Evolutionary conservation across 2,329 filamentous ascomycete species (phyloP).

Genomic region (Cladosporium velox): DNA sequence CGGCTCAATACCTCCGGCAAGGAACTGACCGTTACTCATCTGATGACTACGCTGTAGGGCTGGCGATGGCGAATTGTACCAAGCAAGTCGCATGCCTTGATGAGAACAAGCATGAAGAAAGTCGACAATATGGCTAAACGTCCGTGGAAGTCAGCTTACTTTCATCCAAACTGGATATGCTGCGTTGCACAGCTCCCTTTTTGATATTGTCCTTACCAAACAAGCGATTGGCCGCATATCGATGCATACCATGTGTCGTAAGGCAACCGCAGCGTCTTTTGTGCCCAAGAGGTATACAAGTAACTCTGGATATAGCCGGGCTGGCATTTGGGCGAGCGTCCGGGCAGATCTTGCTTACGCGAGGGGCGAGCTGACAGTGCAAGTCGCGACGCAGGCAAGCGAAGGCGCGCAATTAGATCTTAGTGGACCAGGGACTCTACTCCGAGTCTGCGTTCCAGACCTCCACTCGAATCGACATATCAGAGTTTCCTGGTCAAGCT

Average conservation of each 20-base stretch:
- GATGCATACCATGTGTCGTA: neutral
- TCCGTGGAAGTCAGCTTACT: neutral
- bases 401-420: neutral
- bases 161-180: neutral
- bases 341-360: neutral
- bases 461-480: neutral
- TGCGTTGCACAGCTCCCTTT: neutral
- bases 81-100: neutral
- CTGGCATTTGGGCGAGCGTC: neutral
- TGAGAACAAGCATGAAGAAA: neutral
- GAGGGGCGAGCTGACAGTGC: neutral
- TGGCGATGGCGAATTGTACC: neutral
- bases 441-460: neutral
- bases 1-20: neutral
- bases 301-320: neutral
- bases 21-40: neutral
- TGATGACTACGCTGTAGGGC: constrained; percentile 15
- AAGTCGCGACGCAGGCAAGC: neutral
- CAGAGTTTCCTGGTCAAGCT: neutral
- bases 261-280: neutral
- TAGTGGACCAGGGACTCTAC: neutral
- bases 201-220: neutral
- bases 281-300: neutral
- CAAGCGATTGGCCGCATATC: neutral
- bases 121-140: neutral